Evolutionary conservation across 495 filamentous ascomycete genomes (phyloP).

Genomic region (Annulohypoxylon bovei): DNA sequence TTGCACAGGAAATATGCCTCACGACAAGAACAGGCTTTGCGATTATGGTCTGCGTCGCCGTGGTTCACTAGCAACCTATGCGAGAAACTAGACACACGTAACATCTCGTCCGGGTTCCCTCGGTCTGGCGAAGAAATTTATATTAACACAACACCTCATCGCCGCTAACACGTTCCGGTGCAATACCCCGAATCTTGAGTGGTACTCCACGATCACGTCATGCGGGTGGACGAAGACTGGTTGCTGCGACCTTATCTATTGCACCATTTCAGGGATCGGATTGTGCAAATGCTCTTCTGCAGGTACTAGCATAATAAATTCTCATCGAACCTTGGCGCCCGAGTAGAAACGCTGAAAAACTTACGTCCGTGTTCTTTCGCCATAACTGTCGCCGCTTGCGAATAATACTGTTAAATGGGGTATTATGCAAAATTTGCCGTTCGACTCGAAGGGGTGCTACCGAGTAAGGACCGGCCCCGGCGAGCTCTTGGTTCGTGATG

Average conservation of each 20-base stretch:
- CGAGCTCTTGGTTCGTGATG: not conserved
- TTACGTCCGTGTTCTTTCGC: not conserved
- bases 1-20: not conserved
- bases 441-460: not conserved
- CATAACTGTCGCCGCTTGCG: not conserved
- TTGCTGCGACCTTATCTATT: conserved; percentile 37
- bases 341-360: not conserved
- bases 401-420: not conserved
- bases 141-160: not conserved
- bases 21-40: not conserved
- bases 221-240: conserved; percentile 29
- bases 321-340: not conserved
- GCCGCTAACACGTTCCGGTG: conserved; percentile 1
- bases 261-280: conserved; percentile 31
- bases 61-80: not conserved
- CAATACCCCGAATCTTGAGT: not conserved
- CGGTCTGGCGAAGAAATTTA: conserved; percentile 1
- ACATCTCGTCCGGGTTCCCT: not conserved
- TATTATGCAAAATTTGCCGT: not conserved
- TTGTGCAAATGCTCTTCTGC: conserved; percentile 15
- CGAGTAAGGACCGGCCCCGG: conserved; percentile 16
- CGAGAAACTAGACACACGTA: not conserved
- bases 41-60: not conserved
- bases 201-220: conserved; percentile 29
- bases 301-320: not conserved